Base-by-base conservation (phyloP, 495 filamentous ascomycete species). In the Trichocladium antarcticum region DNA sequence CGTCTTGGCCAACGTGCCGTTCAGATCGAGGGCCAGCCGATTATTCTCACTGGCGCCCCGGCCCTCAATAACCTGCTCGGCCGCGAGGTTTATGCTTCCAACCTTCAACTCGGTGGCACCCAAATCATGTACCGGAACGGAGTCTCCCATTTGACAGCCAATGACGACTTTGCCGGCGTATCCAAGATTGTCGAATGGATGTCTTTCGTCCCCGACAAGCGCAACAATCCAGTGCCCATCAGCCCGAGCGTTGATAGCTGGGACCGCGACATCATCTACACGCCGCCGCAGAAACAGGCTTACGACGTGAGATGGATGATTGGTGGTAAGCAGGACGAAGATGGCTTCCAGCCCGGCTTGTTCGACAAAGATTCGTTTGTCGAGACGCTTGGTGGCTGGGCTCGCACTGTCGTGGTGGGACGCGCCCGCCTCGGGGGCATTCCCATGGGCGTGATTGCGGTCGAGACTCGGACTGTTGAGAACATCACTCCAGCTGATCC, bases 51-150 rank as follows among this genome's bases (percentile, higher is more conserved):
- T 63, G 92, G 92, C 75, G 92, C 92, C 27, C 86, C 86, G 54
- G 92, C 92, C 46, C 84, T 98, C 69, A 98, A 98, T 80, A 98
- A 96, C 74, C 74, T 98, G 56, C 83, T 98, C 42, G 92, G 92
- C 35, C 85, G 92, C 53, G 93, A 98, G 71, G 90, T 98, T 15
- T 98, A 98, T 75, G 95, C 92, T 38, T 97, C 92, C 29, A 98
- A 98, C 77, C 68, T 98, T 53, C 92, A 98, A 74, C 85, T 98
- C 53, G 92, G 92, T 80, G 92, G 92, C 57, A 97, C 92, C 35
- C 92, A 98, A 71, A 98, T 98, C 76, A 98, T 98, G 92, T 97
- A 98, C 79, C 90, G 83, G 72, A 98, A 98, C 64, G 92, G 92
- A 78, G 93, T 98, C 21, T 97, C 93, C 8, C 92, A 98, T 72